phyloP scores from a whole-genome alignment of 768 basidiomycete genomes.

The Tylopilus vinaceipallidus region DNA sequence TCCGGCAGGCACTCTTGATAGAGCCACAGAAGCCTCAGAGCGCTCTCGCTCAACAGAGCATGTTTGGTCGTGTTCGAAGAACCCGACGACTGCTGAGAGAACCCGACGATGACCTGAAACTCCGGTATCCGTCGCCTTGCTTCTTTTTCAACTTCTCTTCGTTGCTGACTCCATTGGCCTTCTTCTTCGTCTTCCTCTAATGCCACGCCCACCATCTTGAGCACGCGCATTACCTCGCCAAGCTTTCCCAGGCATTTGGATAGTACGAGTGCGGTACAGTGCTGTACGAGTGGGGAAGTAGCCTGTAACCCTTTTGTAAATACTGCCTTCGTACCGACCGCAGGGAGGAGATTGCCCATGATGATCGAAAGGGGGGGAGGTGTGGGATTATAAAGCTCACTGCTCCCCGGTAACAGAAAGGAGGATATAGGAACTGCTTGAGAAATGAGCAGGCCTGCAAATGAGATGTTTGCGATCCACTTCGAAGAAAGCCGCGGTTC shows the following conservation, averaged over 20 bases:
- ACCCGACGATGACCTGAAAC: slow-evolving; percentile 80
- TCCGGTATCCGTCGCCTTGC: slow-evolving; percentile 78
- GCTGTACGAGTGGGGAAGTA: slow-evolving; percentile 69
- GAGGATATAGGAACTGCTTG: slow-evolving; percentile 64
- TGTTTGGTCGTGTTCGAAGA: slow-evolving; percentile 39
- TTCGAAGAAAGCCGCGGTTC: slow-evolving; percentile 86
- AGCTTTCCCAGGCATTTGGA: slow-evolving; percentile 77
- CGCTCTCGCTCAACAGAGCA: slow-evolving; percentile 73
- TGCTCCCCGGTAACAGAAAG: slow-evolving; percentile 52
- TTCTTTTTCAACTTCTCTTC: slow-evolving; percentile 72
- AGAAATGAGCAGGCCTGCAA: slow-evolving; percentile 76
- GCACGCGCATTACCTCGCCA: slow-evolving; percentile 45
- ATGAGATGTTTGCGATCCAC: slow-evolving; percentile 89
- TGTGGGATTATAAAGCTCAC: slow-evolving; percentile 55
- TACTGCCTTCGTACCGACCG: slow-evolving; percentile 63
- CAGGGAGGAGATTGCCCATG: slow-evolving; percentile 79
- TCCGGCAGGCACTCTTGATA: slow-evolving; percentile 79
- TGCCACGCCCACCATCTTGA: slow-evolving; percentile 47
- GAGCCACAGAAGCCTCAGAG: slow-evolving; percentile 78
- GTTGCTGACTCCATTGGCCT: slow-evolving; percentile 71
- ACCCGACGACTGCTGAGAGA: slow-evolving; percentile 56
- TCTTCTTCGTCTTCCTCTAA: slow-evolving; percentile 61
- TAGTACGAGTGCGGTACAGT: slow-evolving; percentile 77
- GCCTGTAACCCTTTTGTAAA: slow-evolving; percentile 83
- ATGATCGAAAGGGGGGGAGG: slow-evolving; percentile 74